Evolutionary conservation across 768 basidiomycete species (phyloP), one percentile per base, ranked within the genome.

Genomic region (Clathrus columnatus): DNA sequence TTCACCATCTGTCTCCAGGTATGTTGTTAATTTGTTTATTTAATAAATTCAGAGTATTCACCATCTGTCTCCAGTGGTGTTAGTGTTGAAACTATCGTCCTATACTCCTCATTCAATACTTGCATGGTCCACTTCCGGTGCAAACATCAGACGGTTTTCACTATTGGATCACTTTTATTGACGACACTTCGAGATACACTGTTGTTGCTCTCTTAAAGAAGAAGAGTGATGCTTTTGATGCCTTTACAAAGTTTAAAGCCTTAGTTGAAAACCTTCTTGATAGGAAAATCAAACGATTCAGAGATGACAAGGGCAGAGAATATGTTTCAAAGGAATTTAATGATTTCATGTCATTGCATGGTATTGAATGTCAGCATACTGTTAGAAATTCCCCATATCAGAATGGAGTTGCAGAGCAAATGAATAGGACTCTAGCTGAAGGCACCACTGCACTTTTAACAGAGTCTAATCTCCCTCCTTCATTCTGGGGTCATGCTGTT

Each of bases 61-160:
- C n/a, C n/a, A n/a, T n/a, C n/a, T n/a, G n/a, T n/a, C n/a, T n/a
- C n/a, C n/a, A n/a, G n/a, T n/a, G n/a, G n/a, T n/a, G n/a, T n/a
- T n/a, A n/a, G n/a, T n/a, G n/a, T n/a, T n/a, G n/a, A n/a, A n/a
- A n/a, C n/a, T n/a, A n/a, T n/a, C n/a, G n/a, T n/a, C n/a, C n/a
- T n/a, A n/a, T n/a, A n/a, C n/a, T n/a, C n/a, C n/a, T n/a, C n/a
- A n/a, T n/a, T n/a, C n/a, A n/a, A n/a, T n/a, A n/a, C n/a, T n/a
- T 78, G 0, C 79, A 77, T 74, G 76, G 75, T 10, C 76, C 73
- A 3, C 67, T 73, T 0, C 67, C 64, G 0, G 61, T 26, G n/a
- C 6, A 46, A 46, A 46, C 45, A 7, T 26, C 24, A 7, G 45
- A n/a, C 7, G 45, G 45, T 20, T 46, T 46, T 26, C 24, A 26